Conservation (phyloP, 2,329 filamentous ascomycete genomes). For the Neonectria punicea region DNA sequence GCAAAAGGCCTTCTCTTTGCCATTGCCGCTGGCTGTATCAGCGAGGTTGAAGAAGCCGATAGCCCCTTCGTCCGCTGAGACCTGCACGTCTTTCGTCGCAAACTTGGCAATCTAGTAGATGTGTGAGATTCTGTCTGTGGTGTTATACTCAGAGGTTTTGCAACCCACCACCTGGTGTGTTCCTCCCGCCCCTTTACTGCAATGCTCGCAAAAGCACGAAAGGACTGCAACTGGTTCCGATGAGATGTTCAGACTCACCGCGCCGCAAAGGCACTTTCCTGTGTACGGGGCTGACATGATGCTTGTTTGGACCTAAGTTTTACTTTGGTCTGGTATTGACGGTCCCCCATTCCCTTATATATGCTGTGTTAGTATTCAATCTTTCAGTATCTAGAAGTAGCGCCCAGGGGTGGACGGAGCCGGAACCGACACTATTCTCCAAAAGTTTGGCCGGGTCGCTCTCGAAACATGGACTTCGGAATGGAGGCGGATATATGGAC, state of each 20-base stretch:
- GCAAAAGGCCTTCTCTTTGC: constrained; percentile 44
- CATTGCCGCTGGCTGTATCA: constrained; percentile 39
- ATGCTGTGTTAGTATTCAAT: neutral
- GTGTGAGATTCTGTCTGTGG: neutral
- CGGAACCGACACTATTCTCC: neutral
- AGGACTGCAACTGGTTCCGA: constrained; percentile 32
- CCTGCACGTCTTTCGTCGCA: constrained; percentile 19
- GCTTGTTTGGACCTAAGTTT: too few relatives aligned
- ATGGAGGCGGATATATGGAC: neutral
- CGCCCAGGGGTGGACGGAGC: neutral
- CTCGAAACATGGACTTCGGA: neutral
- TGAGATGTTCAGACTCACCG: constrained; percentile 15
- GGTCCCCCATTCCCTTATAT: neutral
- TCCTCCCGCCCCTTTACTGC: constrained; percentile 34
- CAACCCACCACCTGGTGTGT: constrained; percentile 30
- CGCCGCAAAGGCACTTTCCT: constrained; percentile 35
- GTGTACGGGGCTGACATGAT: constrained; percentile 16
- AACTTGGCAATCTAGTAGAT: constrained; percentile 44
- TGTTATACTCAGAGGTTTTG: rapidly evolving
- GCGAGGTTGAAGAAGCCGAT: constrained; percentile 33
- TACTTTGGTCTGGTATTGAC: too few relatives aligned
- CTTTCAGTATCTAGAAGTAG: neutral
- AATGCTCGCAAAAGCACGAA: constrained; percentile 38
- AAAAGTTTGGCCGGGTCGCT: neutral
- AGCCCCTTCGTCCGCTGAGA: neutral